phyloP scores from a whole-genome alignment of 768 basidiomycete genomes.

The Imleria badia region DNA sequence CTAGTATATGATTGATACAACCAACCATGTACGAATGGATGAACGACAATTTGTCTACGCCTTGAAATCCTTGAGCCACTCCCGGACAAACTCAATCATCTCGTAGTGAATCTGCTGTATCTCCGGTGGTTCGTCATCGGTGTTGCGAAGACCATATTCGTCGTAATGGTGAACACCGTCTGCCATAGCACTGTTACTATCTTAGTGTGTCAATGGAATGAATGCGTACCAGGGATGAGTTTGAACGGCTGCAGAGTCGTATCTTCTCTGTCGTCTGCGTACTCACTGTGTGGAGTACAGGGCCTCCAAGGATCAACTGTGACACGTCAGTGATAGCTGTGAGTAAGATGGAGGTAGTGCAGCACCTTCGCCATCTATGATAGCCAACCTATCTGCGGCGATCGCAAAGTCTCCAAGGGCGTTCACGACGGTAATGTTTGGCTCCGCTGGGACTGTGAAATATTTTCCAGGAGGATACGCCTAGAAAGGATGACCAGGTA shows the following conservation, averaged over 20 bases:
- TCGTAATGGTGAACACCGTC: slow-evolving; percentile 71
- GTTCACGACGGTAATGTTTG: slow-evolving; percentile 84
- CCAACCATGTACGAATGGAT: neutral
- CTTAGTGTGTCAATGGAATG: neutral
- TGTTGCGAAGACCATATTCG: slow-evolving; percentile 69
- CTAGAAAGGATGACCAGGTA: slow-evolving; percentile 32
- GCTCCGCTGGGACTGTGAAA: slow-evolving; percentile 67
- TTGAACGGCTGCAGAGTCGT: slow-evolving; percentile 80
- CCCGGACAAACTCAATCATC: slow-evolving; percentile 74
- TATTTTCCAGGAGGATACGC: slow-evolving; percentile 77
- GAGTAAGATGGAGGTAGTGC: neutral
- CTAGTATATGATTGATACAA: neutral
- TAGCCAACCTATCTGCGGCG: slow-evolving; percentile 76
- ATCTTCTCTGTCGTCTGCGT: slow-evolving; percentile 67
- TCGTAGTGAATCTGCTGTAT: slow-evolving; percentile 81
- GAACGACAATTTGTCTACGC: slow-evolving; percentile 3
- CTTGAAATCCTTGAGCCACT: slow-evolving; percentile 61
- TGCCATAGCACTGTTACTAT: slow-evolving; percentile 25
- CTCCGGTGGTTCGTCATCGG: slow-evolving; percentile 65
- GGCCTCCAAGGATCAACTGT: slow-evolving; percentile 91
- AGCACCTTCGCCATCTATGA: slow-evolving; percentile 83
- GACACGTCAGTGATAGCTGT: neutral
- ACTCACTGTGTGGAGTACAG: slow-evolving; percentile 75
- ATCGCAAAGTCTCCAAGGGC: slow-evolving; percentile 81
- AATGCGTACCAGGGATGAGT: slow-evolving; percentile 70